These are phyloP conservation scores for Ogataea pini DNA, from an alignment of 805 yeast species.

Conservation along the genomic window DNA sequence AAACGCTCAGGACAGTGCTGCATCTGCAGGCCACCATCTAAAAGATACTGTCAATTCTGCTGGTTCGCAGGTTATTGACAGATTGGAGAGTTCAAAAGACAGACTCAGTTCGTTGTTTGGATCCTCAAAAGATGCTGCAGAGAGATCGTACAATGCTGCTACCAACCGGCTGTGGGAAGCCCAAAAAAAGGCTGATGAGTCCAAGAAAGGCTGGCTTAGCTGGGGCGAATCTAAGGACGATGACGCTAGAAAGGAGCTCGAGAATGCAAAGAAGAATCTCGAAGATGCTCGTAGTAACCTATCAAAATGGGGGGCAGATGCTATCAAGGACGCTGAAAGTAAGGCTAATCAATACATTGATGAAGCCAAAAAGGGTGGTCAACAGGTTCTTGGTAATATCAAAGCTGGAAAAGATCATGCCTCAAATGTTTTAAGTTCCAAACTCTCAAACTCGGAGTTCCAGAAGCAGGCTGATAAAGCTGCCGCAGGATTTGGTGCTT, in stretches of 20 bases:
- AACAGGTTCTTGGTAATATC: constrained; percentile 18
- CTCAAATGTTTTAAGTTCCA: constrained; percentile 20
- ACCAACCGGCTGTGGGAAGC: constrained; percentile 32
- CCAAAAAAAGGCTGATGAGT: constrained; percentile 34
- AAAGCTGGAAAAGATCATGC: constrained; percentile 20
- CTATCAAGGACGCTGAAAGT: constrained; percentile 21
- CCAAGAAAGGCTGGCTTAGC: constrained; percentile 38
- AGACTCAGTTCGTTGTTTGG: constrained; percentile 20
- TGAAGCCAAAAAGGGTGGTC: constrained; percentile 14
- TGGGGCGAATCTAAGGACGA: constrained; percentile 41
- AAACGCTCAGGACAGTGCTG: constrained; percentile 17
- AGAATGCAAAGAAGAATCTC: constrained; percentile 37
- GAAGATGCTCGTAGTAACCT: constrained; percentile 35
- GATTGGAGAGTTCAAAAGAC: constrained; percentile 17
- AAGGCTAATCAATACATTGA: constrained; percentile 12
- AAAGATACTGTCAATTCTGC: constrained; percentile 19
- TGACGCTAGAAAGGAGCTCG: constrained; percentile 37
- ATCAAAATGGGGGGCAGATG: constrained; percentile 27
- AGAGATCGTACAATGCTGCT: constrained; percentile 31
- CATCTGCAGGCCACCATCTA: constrained; percentile 10
- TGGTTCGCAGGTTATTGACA: constrained; percentile 16
- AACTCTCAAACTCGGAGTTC: constrained; percentile 32
- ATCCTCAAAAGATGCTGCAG: constrained; percentile 25
- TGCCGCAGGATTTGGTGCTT: constrained; percentile 48
- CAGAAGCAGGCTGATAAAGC: constrained; percentile 39